Conservation (phyloP, 2,329 filamentous ascomycete genomes). For the Trematosphaeria pertusa region DNA sequence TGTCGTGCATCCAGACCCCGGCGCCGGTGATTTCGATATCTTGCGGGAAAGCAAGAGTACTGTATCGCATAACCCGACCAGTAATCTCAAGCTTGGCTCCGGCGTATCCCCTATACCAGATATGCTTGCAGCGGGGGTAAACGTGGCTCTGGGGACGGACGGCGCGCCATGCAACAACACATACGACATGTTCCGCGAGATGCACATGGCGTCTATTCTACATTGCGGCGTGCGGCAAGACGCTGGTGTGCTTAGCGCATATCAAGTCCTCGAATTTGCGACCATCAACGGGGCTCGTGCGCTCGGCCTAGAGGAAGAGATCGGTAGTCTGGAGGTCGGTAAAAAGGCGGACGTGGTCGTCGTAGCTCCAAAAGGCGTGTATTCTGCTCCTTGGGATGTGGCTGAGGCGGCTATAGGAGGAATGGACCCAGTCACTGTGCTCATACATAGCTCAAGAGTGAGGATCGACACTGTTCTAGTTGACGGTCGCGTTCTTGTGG, state of each 20-base stretch:
- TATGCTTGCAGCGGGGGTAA: conserved; percentile 25
- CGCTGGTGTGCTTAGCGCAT: conserved; percentile 25
- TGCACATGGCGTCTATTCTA: conserved; percentile 31
- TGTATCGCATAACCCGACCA: conserved; percentile 31
- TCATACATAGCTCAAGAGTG: conserved; percentile 22
- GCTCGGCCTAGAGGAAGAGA: conserved; percentile 42
- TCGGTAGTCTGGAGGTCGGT: conserved; percentile 50
- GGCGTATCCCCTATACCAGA: conserved; percentile 27
- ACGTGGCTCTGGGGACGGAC: conserved; percentile 29
- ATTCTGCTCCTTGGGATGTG: conserved; percentile 50
- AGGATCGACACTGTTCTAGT: conserved; percentile 27
- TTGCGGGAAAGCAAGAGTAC: conserved; percentile 42
- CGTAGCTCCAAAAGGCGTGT: conserved; percentile 37
- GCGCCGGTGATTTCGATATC: conserved; percentile 49
- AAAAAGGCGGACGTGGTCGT: conserved; percentile 54
- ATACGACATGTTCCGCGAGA: conserved; percentile 39
- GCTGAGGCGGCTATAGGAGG: conserved; percentile 34
- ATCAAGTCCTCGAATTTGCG: conserved; percentile 28
- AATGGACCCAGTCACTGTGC: conserved; percentile 47
- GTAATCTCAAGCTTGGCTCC: conserved; percentile 32
- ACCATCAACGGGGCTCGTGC: conserved; percentile 35
- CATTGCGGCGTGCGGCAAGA: conserved; percentile 22
- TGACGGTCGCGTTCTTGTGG: conserved; percentile 24
- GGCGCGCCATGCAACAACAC: conserved; percentile 40
- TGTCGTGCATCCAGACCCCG: conserved; percentile 54